These are phyloP conservation scores for Phytophthora meadii DNA, from an alignment of 352 stramenopile species.

Conservation along the genomic window DNA sequence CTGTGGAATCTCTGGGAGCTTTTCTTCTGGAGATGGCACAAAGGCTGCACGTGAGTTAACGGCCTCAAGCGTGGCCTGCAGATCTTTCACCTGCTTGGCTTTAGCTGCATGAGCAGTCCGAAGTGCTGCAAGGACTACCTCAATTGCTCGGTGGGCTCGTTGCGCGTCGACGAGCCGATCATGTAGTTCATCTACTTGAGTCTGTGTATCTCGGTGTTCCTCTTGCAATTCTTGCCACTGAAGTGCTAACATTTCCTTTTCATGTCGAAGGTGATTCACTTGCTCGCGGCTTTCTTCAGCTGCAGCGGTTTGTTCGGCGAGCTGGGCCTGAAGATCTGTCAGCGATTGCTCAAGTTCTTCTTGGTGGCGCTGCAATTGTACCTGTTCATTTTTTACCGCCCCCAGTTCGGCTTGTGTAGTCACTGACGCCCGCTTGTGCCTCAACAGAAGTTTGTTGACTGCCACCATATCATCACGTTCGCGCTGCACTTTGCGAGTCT, in stretches of 20 bases:
- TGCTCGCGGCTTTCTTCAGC: slow-evolving; percentile 29
- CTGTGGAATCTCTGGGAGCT: not conserved
- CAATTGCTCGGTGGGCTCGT: slow-evolving; percentile 33
- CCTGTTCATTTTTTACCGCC: slow-evolving; percentile 28
- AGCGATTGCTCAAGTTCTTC: slow-evolving; percentile 30
- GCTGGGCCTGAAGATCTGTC: slow-evolving; percentile 29
- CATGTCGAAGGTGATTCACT: slow-evolving; percentile 45
- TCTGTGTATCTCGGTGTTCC: slow-evolving; percentile 56
- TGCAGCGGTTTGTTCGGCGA: slow-evolving; percentile 32
- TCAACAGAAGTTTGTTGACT: slow-evolving; percentile 44
- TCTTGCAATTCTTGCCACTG: slow-evolving; percentile 55
- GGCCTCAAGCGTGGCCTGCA: slow-evolving; percentile 19
- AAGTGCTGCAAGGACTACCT: slow-evolving; percentile 31
- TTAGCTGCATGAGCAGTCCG: slow-evolving; percentile 28
- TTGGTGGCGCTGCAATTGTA: slow-evolving; percentile 33
- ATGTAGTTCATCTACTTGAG: slow-evolving; percentile 67
- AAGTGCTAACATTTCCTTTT: slow-evolving; percentile 49
- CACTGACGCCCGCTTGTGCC: slow-evolving; percentile 37
- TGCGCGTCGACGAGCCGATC: slow-evolving; percentile 56
- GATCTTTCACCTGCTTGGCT: slow-evolving; percentile 39
- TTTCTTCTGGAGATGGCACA: not conserved
- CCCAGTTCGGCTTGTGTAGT: slow-evolving; percentile 28
- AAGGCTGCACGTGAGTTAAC: slow-evolving; percentile 11
- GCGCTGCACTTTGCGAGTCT: slow-evolving; percentile 37
- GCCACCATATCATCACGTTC: slow-evolving; percentile 50